phyloP scores from a whole-genome alignment of 352 stramenopile genomes.

The Pythium monospermum region DNA sequence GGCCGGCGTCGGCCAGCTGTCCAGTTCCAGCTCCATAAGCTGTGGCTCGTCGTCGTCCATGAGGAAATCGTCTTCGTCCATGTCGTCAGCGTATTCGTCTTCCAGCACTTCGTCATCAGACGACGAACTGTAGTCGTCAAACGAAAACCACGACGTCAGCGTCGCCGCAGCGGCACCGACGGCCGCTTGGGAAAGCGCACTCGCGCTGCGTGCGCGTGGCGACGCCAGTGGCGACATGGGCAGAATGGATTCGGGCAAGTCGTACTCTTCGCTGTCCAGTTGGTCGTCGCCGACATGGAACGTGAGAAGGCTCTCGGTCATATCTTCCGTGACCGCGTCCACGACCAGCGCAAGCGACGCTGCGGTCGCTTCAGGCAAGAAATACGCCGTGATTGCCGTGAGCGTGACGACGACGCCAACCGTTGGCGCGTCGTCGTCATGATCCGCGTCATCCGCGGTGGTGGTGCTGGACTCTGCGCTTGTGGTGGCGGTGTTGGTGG shows the following conservation, averaged over 20 bases:
- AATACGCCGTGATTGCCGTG: constrained; percentile 16
- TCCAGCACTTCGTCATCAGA: constrained; percentile 15
- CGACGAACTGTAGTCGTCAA: constrained; percentile 8
- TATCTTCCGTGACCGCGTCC: constrained; percentile 2
- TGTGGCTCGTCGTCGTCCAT: neutral
- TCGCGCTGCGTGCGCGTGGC: constrained; percentile 12
- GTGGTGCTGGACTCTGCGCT: neutral
- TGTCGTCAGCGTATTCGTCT: constrained; percentile 17
- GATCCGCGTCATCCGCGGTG: too few relatives aligned
- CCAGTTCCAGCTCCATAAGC: too few relatives aligned
- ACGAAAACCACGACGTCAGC: constrained; percentile 19
- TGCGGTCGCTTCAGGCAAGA: constrained; percentile 13
- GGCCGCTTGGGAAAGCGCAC: constrained; percentile 11
- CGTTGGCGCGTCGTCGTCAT: neutral
- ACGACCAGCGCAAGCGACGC: neutral
- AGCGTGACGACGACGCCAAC: constrained; percentile 4
- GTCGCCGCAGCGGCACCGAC: constrained; percentile 9
- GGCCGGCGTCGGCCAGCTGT: constrained; percentile 11
- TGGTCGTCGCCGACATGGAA: constrained; percentile 14
- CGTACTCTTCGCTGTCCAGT: constrained; percentile 17
- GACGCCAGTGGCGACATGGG: constrained; percentile 19
- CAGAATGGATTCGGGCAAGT: constrained; percentile 20
- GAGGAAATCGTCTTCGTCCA: constrained; percentile 16
- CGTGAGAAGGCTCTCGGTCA: constrained; percentile 20
- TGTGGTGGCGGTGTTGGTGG: neutral